A percentile compares a stretch with the other conserved stretches of the same genome.
phyloP scores from a whole-genome alignment of 2,329 filamentous ascomycete species.

The Colletotrichum phormii region DNA sequence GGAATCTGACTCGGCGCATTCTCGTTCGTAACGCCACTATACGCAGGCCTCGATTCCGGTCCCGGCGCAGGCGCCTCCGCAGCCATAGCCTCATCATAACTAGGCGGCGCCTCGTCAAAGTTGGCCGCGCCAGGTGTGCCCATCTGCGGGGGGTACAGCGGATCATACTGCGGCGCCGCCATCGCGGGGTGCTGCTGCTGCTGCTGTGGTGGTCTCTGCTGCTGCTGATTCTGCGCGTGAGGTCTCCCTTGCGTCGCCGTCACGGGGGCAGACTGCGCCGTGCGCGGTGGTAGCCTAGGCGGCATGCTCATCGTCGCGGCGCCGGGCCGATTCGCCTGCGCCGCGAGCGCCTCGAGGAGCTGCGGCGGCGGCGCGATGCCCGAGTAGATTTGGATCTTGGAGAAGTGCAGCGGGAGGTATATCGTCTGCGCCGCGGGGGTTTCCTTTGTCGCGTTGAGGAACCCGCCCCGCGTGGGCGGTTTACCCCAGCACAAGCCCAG shows the following conservation, averaged over 20 bases:
- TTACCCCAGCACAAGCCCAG: constrained; percentile 82
- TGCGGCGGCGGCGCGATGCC: constrained; percentile 85
- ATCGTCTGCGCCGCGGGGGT: constrained; percentile 68
- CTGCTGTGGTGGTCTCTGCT: constrained; percentile 40
- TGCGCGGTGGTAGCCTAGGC: constrained; percentile 50
- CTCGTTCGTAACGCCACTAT: constrained; percentile 72
- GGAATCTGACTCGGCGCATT: constrained; percentile 65
- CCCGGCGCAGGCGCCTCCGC: constrained; percentile 74
- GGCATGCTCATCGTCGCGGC: constrained; percentile 50
- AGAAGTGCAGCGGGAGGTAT: constrained; percentile 81
- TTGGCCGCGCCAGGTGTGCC: constrained; percentile 55
- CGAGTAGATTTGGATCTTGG: constrained; percentile 81
- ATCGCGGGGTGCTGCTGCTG: constrained; percentile 35
- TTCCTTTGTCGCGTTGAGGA: constrained; percentile 40
- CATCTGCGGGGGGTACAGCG: constrained; percentile 70
- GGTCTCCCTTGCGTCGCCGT: constrained; percentile 38
- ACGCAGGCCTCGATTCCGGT: constrained; percentile 79
- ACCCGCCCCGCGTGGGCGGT: constrained; percentile 51
- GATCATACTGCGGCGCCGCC: constrained; percentile 53
- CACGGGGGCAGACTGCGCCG: constrained; percentile 42
- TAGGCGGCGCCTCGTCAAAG: constrained; percentile 87
- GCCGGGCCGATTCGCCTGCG: constrained; percentile 45
- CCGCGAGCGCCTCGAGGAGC: constrained; percentile 72
- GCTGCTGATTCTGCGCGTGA: background rate
- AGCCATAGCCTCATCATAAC: constrained; percentile 93